A percentile compares a stretch with the other conserved stretches of the same genome.
These are phyloP conservation scores for Fusarium illudens DNA, from an alignment of 2,329 filamentous ascomycete species.

Conservation along the genomic window DNA sequence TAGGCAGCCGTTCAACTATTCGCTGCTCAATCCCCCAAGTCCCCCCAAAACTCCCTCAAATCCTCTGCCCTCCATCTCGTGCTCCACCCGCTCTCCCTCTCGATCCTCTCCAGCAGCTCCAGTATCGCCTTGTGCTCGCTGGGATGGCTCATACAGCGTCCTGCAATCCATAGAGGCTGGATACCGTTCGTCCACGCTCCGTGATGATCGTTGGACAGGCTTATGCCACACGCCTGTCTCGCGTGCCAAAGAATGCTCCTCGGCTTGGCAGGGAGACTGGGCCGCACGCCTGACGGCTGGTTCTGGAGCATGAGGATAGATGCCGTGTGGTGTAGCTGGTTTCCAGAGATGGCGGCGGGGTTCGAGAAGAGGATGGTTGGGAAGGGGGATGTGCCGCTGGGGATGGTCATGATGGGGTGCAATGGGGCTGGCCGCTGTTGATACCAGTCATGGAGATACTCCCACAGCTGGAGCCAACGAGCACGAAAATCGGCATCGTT, in stretches of 20 bases:
- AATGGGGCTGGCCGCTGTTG: constrained; percentile 48
- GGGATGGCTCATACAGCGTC: constrained; percentile 59
- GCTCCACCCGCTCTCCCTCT: constrained; percentile 61
- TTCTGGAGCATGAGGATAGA: constrained; percentile 61
- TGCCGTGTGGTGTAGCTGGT: constrained; percentile 63
- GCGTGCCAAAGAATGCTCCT: constrained; percentile 60
- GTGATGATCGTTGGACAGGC: constrained; percentile 60
- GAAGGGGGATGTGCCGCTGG: constrained; percentile 57
- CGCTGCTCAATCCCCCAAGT: not conserved
- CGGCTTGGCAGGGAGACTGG: constrained; percentile 54
- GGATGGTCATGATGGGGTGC: constrained; percentile 47
- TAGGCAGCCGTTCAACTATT: not conserved
- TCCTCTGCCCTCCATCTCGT: constrained; percentile 63
- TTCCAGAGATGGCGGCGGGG: constrained; percentile 61
- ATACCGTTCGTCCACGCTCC: constrained; percentile 64
- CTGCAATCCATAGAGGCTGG: constrained; percentile 63
- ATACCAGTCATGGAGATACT: constrained; percentile 53
- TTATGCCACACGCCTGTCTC: constrained; percentile 61
- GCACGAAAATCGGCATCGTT: constrained; percentile 39
- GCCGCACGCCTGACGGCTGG: constrained; percentile 50
- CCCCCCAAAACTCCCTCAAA: constrained; percentile 55
- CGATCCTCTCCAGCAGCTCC: constrained; percentile 57
- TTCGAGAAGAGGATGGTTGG: constrained; percentile 60
- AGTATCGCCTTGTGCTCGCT: constrained; percentile 54
- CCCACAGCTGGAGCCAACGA: constrained; percentile 51